Evolutionary conservation across 192 early-diverging fungal species (phyloP), one percentile per base, ranked within the genome.

Genomic region (Coemansia sp.): DNA sequence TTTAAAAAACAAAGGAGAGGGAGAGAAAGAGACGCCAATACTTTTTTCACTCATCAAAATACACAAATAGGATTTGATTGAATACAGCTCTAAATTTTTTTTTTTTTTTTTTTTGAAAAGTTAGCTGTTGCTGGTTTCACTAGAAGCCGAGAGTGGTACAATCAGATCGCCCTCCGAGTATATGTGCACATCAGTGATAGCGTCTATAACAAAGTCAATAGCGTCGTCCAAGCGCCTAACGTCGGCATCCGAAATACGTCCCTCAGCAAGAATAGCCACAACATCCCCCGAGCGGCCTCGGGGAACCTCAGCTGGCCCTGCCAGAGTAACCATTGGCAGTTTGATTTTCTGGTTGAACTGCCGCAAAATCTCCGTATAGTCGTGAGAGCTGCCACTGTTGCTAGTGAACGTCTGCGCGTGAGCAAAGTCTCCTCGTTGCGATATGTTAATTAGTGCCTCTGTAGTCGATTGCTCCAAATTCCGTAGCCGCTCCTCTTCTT

Each of bases 381-480:
- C 80, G 59, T 71, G 74, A 24, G 74, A 64, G 45, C 67, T 42
- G 44, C 68, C 53, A 7, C 73, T 70, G 19, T 61, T 66, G 61
- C 55, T 55, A 24, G 41, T 62, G 36, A 76, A 71, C 19, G 71
- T 19, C 55, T 68, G 80, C 5, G 68, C 67, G 45, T 74, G 77
- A 32, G 55, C 62, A 58, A 67, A 77, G 60, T 67, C 65, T 4
- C 68, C 34, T 15, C 65, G 65, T 39, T 82, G 74, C 32, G 71
- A 74, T 39, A 82, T 82, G 65, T 76, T 82, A 15, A 82, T 82
- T 20, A 82, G 68, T 62, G 80, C 74, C 3, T 82, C 80, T 64
- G 74, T 77, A 12, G 80, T 82, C 22, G 31, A 29, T 40, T 74
- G 70, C 66, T 82, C 74, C 5, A 82, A 67, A 24, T 15, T 31